phyloP scores from a whole-genome alignment of 2,329 filamentous ascomycete genomes.

The Diaporthe sp. region DNA sequence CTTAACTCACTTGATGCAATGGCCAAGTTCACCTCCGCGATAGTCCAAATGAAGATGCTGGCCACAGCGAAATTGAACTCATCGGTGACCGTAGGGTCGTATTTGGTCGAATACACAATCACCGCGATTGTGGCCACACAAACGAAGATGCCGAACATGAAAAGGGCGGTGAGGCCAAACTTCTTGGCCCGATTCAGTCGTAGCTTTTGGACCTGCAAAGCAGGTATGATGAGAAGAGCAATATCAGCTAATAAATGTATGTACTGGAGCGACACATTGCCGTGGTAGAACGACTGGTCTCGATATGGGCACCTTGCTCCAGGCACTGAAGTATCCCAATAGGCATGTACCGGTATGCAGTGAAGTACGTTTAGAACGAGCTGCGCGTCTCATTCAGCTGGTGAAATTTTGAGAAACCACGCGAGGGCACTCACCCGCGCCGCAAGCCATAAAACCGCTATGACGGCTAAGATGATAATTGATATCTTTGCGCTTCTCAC shows the following conservation, averaged over 20 bases:
- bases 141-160: slow-evolving; percentile 10
- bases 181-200: slow-evolving; percentile 1
- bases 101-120: slow-evolving; percentile 5
- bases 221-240: slow-evolving; percentile 20
- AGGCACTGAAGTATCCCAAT: slow-evolving; percentile 1
- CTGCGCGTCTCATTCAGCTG: neutral
- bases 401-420: neutral
- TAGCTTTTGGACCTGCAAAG: slow-evolving; percentile 14
- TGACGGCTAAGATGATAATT: neutral
- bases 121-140: slow-evolving; percentile 6
- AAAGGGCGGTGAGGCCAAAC: neutral
- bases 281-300: neutral
- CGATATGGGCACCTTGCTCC: neutral
- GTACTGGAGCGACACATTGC: slow-evolving; percentile 9
- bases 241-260: neutral
- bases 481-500: slow-evolving; percentile 5
- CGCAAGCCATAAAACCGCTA: neutral
- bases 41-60: slow-evolving; percentile 13
- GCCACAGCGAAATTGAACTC: slow-evolving; percentile 2
- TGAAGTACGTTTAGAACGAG: slow-evolving; percentile 10
- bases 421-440: neutral
- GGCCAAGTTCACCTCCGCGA: slow-evolving; percentile 6
- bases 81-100: neutral
- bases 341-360: slow-evolving; percentile 11
- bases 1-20: slow-evolving; percentile 7